Base-by-base conservation (phyloP, 2,329 filamentous ascomycete species). In the Fusarium sarcochroum region DNA sequence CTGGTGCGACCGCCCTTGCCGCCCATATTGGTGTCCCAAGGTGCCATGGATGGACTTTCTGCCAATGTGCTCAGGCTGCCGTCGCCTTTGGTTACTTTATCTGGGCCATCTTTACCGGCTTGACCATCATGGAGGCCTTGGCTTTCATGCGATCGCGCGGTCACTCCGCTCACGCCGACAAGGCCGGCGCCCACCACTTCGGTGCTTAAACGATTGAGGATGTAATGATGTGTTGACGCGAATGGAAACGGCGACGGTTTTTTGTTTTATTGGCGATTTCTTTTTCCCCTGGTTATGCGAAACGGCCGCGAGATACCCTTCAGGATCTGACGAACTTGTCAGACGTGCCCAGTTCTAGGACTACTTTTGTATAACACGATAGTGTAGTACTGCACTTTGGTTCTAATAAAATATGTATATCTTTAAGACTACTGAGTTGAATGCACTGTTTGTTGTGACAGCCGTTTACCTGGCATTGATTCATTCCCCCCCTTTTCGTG, bases 1-100 rank as follows among this genome's bases (percentile, higher is more conserved):
- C 91, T 1, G 93, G 93, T 8, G 91, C 93, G 73, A 90, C 97
- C 69, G 93, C 93, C 0, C 80, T 94, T 13, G 93, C 91, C 1
- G 90, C 89, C 20, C 84, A 84, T 56, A 80, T 93, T 58, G 86
- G 87, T 53, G 84, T 86, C 17, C 81, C 87, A 0, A 79, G 76
- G 10, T 81, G 85, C 58, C 90, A 88, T 75, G 83, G 81, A 41
- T 81, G 79, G 48, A 81, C 78, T 18, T 83, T 82, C 17, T 94
- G 92, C 78, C 82, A 83, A 44, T 81, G 86, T 13, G 80, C 86
- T 10, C 88, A 91, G 79, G 90, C 90, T 6, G 88, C 86, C 3
- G 83, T 87, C 10, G 90, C 86, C 1, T 90, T 93, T 72, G 89
- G 85, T 7, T 91, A 90, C 71, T 87, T 92, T 75, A 83, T 88